phyloP scores from a whole-genome alignment of 2,329 filamentous ascomycete genomes.

The Zalaria sp. region DNA sequence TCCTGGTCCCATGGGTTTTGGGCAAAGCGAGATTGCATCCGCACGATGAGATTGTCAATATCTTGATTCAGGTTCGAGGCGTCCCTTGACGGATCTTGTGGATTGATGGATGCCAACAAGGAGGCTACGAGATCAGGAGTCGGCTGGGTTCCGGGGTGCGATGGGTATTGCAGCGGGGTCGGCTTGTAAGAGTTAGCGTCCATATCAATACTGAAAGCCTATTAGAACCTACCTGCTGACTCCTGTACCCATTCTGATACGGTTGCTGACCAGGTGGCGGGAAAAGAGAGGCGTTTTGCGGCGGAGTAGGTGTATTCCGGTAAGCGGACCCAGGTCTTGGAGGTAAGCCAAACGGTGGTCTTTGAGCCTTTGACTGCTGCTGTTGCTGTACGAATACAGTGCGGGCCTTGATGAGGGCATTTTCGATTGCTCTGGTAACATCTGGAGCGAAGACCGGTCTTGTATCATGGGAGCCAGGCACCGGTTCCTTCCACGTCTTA shows the following conservation, averaged over 20 bases:
- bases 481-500: slow-evolving; percentile 94
- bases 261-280: slow-evolving; percentile 16
- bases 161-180: slow-evolving; percentile 2
- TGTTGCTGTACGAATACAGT: slow-evolving; percentile 48
- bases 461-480: slow-evolving; percentile 85
- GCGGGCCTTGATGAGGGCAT: slow-evolving; percentile 74
- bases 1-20: slow-evolving; percentile 62
- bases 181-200: slow-evolving; percentile 3
- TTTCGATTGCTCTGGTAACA: slow-evolving; percentile 81
- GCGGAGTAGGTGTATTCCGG: slow-evolving; percentile 62
- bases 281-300: slow-evolving; percentile 33
- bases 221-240: slow-evolving; percentile 15
- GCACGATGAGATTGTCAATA: slow-evolving; percentile 62
- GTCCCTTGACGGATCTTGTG: slow-evolving; percentile 10
- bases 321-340: slow-evolving; percentile 36
- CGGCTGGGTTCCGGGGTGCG: slow-evolving; percentile 3
- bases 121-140: slow-evolving; percentile 6
- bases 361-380: slow-evolving; percentile 40
- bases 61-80: slow-evolving; percentile 63
- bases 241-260: slow-evolving; percentile 19
- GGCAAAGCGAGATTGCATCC: slow-evolving; percentile 59
- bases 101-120: slow-evolving; percentile 5
- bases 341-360: slow-evolving; percentile 32
- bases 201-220: neutral
- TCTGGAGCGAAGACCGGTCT: slow-evolving; percentile 83